These are phyloP conservation scores for Botryotinia narcissicola DNA, from an alignment of 2,329 filamentous ascomycete species.

Conservation along the genomic window DNA sequence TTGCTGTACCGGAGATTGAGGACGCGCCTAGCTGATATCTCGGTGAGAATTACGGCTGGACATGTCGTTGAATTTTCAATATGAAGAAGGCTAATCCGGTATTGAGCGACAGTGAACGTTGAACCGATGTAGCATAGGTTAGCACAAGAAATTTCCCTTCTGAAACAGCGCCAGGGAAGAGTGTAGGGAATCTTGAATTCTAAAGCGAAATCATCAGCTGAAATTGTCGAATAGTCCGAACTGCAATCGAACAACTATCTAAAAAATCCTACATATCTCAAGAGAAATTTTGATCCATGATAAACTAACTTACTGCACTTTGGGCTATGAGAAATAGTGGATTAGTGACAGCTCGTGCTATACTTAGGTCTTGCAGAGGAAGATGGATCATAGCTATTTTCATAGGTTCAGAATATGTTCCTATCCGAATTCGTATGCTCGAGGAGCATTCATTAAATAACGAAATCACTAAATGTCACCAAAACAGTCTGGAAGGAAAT, in stretches of 20 bases:
- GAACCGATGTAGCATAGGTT: neutral
- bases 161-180: neutral
- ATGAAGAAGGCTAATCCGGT: neutral
- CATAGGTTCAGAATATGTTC: neutral
- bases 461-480: neutral
- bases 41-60: neutral
- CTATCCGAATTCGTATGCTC: neutral
- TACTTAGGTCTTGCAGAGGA: neutral
- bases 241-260: neutral
- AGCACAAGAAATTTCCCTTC: neutral
- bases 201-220: neutral
- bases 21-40: neutral
- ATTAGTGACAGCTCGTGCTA: neutral
- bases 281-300: neutral
- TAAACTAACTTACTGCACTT: neutral
- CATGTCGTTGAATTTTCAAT: neutral
- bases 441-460: neutral
- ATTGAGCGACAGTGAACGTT: neutral
- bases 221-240: neutral
- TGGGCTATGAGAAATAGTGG: neutral
- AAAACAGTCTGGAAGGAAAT: neutral
- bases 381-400: neutral
- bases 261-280: neutral
- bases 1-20: neutral
- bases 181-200: too few relatives aligned